These are phyloP conservation scores for Guyanaporus albipodus DNA, from an alignment of 768 basidiomycete genomes.

Conservation along the genomic window DNA sequence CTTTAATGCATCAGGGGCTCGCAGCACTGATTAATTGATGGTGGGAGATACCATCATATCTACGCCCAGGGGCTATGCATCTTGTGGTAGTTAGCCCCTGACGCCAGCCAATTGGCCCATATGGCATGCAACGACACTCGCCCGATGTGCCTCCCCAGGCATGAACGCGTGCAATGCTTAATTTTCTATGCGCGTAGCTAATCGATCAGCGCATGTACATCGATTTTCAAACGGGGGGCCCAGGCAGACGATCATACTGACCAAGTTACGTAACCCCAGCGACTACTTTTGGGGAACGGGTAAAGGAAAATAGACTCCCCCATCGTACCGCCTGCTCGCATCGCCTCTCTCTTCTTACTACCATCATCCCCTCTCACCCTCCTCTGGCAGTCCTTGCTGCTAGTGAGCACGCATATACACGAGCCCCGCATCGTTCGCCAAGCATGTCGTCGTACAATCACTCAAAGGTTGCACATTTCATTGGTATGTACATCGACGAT, in stretches of 20 bases:
- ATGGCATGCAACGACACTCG: too few species aligned
- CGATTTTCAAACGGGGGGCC: neutral
- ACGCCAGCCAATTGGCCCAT: too few species aligned
- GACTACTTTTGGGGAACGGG: slow-evolving; percentile 29
- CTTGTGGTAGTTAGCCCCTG: too few species aligned
- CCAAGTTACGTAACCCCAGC: slow-evolving; percentile 31
- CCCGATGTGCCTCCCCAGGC: too few species aligned
- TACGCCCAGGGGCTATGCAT: too few species aligned
- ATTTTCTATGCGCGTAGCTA: too few species aligned
- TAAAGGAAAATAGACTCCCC: slow-evolving; percentile 19
- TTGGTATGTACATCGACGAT: slow-evolving; percentile 40
- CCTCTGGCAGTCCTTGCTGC: slow-evolving; percentile 7
- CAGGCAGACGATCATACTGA: neutral
- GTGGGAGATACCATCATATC: too few species aligned
- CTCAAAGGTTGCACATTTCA: slow-evolving; percentile 59
- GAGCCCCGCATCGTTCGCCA: slow-evolving; percentile 5
- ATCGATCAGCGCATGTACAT: too few species aligned
- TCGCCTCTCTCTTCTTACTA: slow-evolving; percentile 19
- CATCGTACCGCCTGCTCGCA: slow-evolving; percentile 6
- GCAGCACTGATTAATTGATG: too few species aligned
- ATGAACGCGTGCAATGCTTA: too few species aligned
- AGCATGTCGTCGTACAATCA: slow-evolving; percentile 46
- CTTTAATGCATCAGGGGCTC: too few species aligned
- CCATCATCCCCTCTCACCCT: slow-evolving; percentile 10
- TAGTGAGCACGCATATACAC: slow-evolving; percentile 8